phyloP scores from a whole-genome alignment of 768 basidiomycete genomes.

The Tephrocybe sp. region DNA sequence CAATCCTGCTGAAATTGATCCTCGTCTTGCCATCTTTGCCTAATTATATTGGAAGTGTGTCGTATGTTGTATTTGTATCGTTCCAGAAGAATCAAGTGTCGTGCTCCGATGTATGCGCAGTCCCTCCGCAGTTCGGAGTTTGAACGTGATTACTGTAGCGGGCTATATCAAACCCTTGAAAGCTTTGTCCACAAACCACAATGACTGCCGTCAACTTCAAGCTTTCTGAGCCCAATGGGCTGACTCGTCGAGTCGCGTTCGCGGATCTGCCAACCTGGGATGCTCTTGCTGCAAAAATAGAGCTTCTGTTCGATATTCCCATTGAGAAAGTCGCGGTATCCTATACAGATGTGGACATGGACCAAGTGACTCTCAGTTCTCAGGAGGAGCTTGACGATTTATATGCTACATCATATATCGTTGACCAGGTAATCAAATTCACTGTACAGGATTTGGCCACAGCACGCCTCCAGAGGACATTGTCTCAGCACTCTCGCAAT shows the following conservation, averaged over 20 bases:
- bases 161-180: neutral
- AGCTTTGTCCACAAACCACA: too few species aligned
- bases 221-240: conserved; percentile 50
- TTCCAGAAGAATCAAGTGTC: conserved; percentile 2
- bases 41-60: conserved; percentile 27
- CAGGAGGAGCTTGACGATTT: conserved; percentile 77
- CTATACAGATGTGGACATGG: conserved; percentile 70
- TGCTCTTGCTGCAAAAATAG: conserved; percentile 39
- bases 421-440: conserved; percentile 50
- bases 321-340: conserved; percentile 59
- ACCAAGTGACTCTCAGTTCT: conserved; percentile 75
- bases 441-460: conserved; percentile 57
- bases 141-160: conserved; percentile 7
- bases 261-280: conserved; percentile 36
- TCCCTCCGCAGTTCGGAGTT: conserved; percentile 22
- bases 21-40: conserved; percentile 67
- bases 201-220: conserved; percentile 64
- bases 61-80: conserved; percentile 3
- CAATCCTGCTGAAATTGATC: conserved; percentile 66
- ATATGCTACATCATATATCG: conserved; percentile 39
- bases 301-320: conserved; percentile 50
- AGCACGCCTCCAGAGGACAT: conserved; percentile 28
- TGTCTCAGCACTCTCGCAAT: conserved; percentile 28
- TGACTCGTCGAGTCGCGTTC: conserved; percentile 63
- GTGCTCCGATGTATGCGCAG: conserved; percentile 12